phyloP scores from a whole-genome alignment of 768 basidiomycete genomes.

The Rhizopogon salebrosus region DNA sequence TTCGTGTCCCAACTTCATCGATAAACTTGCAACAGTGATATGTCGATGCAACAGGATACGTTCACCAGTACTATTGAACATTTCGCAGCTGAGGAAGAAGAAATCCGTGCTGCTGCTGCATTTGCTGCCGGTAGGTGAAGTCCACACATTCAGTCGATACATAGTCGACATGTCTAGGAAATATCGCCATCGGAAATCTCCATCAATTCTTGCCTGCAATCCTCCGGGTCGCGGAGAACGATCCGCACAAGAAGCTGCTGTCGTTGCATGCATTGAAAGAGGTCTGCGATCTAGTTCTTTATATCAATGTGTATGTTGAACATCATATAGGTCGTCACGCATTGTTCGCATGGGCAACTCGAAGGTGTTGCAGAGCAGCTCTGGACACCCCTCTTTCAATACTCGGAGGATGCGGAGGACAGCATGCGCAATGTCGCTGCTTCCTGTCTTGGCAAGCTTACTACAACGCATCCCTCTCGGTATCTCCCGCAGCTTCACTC shows the following conservation, averaged over 20 bases:
- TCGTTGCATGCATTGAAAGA: slow-evolving; percentile 93
- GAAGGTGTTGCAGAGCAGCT: slow-evolving; percentile 84
- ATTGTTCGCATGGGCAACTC: slow-evolving; percentile 79
- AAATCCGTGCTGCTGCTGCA: slow-evolving; percentile 84
- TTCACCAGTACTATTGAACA: slow-evolving; percentile 71
- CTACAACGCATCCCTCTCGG: slow-evolving; percentile 82
- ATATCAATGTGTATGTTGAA: not conserved
- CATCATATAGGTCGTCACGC: slow-evolving; percentile 72
- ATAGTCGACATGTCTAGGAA: slow-evolving; percentile 46
- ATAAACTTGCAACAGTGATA: slow-evolving; percentile 53
- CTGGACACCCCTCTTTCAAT: slow-evolving; percentile 90
- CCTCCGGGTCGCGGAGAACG: slow-evolving; percentile 69
- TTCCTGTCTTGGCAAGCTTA: slow-evolving; percentile 93
- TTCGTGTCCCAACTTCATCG: slow-evolving; percentile 1
- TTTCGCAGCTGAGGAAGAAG: slow-evolving; percentile 78
- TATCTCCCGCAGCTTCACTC: slow-evolving; percentile 92
- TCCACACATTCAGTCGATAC: not conserved
- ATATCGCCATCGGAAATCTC: slow-evolving; percentile 92
- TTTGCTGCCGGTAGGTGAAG: slow-evolving; percentile 75
- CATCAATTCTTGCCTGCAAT: slow-evolving; percentile 83
- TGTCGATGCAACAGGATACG: slow-evolving; percentile 74
- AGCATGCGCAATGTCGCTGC: slow-evolving; percentile 92
- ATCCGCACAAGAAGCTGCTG: slow-evolving; percentile 75
- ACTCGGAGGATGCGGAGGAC: slow-evolving; percentile 87
- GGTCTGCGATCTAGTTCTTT: slow-evolving; percentile 34